Conservation (phyloP, 192 early-diverging fungal genomes). For the Entomortierella beljakovae region DNA sequence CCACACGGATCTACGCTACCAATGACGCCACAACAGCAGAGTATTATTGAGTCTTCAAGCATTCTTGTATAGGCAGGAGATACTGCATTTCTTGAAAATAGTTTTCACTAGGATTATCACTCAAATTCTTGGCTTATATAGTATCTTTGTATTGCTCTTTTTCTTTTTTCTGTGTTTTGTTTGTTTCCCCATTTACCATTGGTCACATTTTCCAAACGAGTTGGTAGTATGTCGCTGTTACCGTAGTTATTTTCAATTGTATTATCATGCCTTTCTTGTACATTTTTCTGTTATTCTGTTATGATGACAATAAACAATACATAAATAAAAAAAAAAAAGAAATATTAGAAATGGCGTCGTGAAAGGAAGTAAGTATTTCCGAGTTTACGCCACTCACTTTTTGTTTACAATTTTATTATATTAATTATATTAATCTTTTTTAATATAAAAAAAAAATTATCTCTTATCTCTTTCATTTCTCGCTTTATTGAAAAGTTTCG, state of each 20-base stretch:
- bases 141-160: conserved; percentile 1
- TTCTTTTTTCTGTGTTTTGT: conserved; percentile 8
- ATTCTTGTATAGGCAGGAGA: conserved; percentile 15
- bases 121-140: too few relatives aligned
- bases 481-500: too few relatives aligned
- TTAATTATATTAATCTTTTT: too few relatives aligned
- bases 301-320: too few relatives aligned
- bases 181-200: conserved; percentile 11
- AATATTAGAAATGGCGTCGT: too few relatives aligned
- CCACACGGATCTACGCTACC: conserved; percentile 41
- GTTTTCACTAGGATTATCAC: too few relatives aligned
- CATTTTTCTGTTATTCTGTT: neutral
- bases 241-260: neutral
- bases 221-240: neutral
- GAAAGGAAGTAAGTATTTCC: too few relatives aligned
- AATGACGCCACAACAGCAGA: conserved; percentile 45
- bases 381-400: too few relatives aligned
- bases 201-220: conserved; percentile 13
- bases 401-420: too few relatives aligned
- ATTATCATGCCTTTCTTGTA: conserved; percentile 3
- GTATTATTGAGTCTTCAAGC: conserved; percentile 38
- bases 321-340: too few relatives aligned
- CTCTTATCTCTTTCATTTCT: too few relatives aligned
- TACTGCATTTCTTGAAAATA: neutral
- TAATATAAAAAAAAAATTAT: too few relatives aligned